Evolutionary conservation across 345 rosid genomes (phyloP).

Genomic region (Camelina sativa): DNA sequence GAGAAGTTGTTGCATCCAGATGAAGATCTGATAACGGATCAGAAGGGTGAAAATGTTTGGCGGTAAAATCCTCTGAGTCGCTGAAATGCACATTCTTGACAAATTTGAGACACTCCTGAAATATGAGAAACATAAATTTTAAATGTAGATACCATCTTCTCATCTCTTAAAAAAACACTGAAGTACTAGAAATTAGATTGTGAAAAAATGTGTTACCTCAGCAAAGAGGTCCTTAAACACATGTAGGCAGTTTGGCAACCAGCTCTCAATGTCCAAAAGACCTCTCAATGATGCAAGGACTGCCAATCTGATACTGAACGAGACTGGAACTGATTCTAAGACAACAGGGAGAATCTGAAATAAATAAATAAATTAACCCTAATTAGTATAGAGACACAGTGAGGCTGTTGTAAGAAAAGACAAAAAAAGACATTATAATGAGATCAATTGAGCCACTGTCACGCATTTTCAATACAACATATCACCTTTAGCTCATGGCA

Average conservation of each 20-base stretch:
- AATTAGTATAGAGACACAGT: slow-evolving; percentile 11
- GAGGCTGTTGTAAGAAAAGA: slow-evolving; percentile 3
- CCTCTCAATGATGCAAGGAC: slow-evolving; percentile 85
- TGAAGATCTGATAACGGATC: slow-evolving; percentile 62
- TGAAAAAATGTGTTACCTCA: slow-evolving; percentile 55
- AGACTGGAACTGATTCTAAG: slow-evolving; percentile 73
- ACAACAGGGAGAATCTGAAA: slow-evolving; percentile 74
- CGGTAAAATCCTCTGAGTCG: slow-evolving; percentile 65
- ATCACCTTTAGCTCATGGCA: slow-evolving; percentile 85
- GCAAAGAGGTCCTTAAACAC: slow-evolving; percentile 72
- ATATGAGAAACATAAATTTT: slow-evolving; percentile 23
- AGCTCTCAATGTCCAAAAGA: slow-evolving; percentile 71
- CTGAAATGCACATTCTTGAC: slow-evolving; percentile 72
- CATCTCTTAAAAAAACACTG: not conserved
- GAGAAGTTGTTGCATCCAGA: slow-evolving; percentile 59
- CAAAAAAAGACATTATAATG: not conserved
- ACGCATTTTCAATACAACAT: not conserved
- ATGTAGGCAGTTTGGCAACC: slow-evolving; percentile 66
- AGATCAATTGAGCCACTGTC: not conserved
- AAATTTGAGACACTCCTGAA: slow-evolving; percentile 91
- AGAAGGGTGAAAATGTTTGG: slow-evolving; percentile 61
- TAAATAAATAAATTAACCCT: not conserved
- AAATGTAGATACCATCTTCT: slow-evolving; percentile 18
- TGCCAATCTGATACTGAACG: slow-evolving; percentile 75
- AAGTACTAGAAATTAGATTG: not conserved